Evolutionary conservation across 2,329 filamentous ascomycete genomes (phyloP), one percentile per base, ranked within the genome.

Genomic region (Botryosphaeria dothidea): DNA sequence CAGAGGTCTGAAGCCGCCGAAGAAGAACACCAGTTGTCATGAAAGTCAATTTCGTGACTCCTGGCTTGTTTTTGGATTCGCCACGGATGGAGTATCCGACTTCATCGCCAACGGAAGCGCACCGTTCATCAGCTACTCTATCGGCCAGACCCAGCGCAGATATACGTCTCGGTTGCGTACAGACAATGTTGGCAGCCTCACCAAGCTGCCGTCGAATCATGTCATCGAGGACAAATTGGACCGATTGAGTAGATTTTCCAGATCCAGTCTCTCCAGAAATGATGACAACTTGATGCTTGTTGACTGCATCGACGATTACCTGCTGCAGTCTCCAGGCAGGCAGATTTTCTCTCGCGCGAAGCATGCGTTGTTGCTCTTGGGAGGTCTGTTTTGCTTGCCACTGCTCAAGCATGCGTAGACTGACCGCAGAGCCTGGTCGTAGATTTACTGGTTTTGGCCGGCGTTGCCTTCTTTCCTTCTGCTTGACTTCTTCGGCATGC

Each of bases 181-280:
- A 97, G 66, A 99, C 88, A 68, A 99, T 96, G 72, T 96, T 97
- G 34, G 90, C 91, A 13, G 87, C 87, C 13, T 86, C 86, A 2
- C 94, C 95, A 8, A 96, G 83, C 7, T 89, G 87, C 51, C 86
- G 84, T 67, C 86, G 84, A 71, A 97, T 96, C 68, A 98, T 82
- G 71, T 98, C 92, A 72, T 99, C 95, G 1, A 99, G 83, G 48
- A 99, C 85, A 77, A 98, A 99, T 76, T 99, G 95, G 36, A 98
- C 92, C 2, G 92, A 95, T 76, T 99, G 95, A 0, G 95, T 98
- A 56, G 92, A 97, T 78, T 99, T 99, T 73, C 95, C 95, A 19
- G 92, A 97, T 62, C 95, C 95, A 3, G 95, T 99, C 79, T 98
- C 95, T 70, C 95, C 95, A 48, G 93, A 96, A 71, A 99, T 95